Base-by-base conservation (phyloP, 139 green algal species). In the Tetratostichococcus sp. region DNA sequence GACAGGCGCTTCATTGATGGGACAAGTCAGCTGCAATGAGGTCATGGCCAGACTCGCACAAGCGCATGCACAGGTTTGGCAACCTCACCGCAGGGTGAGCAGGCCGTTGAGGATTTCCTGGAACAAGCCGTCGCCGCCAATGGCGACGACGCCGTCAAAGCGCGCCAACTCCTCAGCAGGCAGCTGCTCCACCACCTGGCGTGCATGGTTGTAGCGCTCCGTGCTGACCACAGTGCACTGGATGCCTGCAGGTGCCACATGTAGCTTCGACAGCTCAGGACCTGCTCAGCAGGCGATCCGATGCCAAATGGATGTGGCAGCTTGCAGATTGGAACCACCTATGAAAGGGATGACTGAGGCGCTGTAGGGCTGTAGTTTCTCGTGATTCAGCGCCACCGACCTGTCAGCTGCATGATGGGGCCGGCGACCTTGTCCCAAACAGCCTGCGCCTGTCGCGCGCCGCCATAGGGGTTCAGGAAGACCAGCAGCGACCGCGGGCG, bases 71-170 rank as follows among this genome's bases (percentile, higher is more conserved):
- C 17, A 26, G 17, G 50, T 14, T 50, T 8, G 14, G 39, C 39
- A 50, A 14, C 39, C 6, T 4, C 30, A 69, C 0, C 85, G 68
- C 66, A 90, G 66, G 43, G 67, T 65, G 43, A 97, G 72, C 35
- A 97, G 67, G 0, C 87, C 92, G 28, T 90, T 92, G n/a, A 98
- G 68, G 17, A 91, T 77, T 82, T 98, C 94, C 79, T 94, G 89
- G 75, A 97, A 97, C 50, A 96, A 69, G 23, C 93, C 92, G 66
- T 97, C 94, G 0, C 93, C 93, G 4, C 93, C 93, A 25, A 92
- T 82, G 65, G 82, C 86, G 4, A 93, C 76, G 26, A 91, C 62
- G n/a, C 86, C 89, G 73, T 94, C 86, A 30, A 89, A 87, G 42
- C 73, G 30, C 1, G 73, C 35, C 75, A 94, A 59, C 74, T 92